Base-by-base conservation (phyloP, 352 stramenopile species). In the Pythium dissotocum region DNA sequence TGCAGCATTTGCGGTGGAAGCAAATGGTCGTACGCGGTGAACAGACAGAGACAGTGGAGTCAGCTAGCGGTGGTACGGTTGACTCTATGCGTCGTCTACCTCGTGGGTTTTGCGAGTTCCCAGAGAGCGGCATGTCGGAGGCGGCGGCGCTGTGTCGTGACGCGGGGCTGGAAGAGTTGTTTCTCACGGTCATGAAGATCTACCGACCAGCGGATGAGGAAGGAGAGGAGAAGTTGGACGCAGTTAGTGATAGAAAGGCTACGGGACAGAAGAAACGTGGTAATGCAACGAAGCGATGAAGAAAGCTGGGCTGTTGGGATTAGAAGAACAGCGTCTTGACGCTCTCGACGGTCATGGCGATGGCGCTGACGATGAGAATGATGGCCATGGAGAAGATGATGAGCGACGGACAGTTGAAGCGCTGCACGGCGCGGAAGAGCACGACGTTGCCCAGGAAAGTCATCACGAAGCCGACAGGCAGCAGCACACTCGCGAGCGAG, bases 151-250 rank as follows among this genome's bases (percentile, higher is more conserved):
- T 72, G 24, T 95, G 87, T 56, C 70, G 71, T 10, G 72, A 65
- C 30, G 73, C 66, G 6, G 83, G 87, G 6, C 58, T 93, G 3
- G 78, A 89, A 32, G 73, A 81, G 35, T 77, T 95, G 33, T 95
- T 95, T 55, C 74, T 95, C 6, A 88, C 87, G 1, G 84, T 77
- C 26, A 92, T 94, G 81, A 91, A 93, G 65, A 93, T 93, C 56
- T 92, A 93, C 36, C 68, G 68, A 26, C 21, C 58, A 35, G 9
- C n/a, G 12, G 55, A 61, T 4, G 33, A 51, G 10, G 42, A 51
- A 14, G 42, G 4, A 24, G 9, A 18, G 8, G 6, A 46, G 13
- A 14, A 24, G 21, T 24, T 14, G 4, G 1, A 46, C 7, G 14
- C 8, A 51, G 42, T 16, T 5, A 44, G 42, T 9, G 42, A 56